phyloP scores from a whole-genome alignment of 768 basidiomycete genomes.

The Agrocybe chaxingu region DNA sequence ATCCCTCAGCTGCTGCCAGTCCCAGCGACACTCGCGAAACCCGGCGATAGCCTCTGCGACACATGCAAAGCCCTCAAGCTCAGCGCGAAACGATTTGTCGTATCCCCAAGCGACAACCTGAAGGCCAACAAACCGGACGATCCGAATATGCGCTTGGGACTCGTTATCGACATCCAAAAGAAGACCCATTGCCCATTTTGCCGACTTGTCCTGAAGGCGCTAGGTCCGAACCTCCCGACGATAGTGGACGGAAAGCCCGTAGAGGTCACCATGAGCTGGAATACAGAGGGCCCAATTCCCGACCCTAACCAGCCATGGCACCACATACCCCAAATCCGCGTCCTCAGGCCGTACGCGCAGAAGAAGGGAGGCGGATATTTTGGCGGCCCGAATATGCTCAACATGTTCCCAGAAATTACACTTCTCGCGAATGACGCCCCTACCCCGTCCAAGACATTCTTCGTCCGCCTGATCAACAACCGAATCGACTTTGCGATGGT shows the following conservation, averaged over 20 bases:
- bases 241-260: neutral
- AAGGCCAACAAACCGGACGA: neutral
- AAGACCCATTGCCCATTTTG: slow-evolving; percentile 8
- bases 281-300: neutral
- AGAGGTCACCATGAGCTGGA: slow-evolving; percentile 2
- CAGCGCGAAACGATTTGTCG: neutral
- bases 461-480: slow-evolving; percentile 1
- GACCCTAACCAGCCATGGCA: neutral
- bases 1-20: slow-evolving; percentile 3
- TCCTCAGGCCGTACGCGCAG: slow-evolving; percentile 1
- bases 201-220: slow-evolving; percentile 4
- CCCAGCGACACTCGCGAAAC: neutral
- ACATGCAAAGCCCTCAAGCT: slow-evolving; percentile 6
- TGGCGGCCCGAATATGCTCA: neutral
- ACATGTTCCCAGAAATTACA: slow-evolving; percentile 5
- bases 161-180: slow-evolving; percentile 1
- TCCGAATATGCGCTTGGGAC: neutral
- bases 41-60: slow-evolving; percentile 1
- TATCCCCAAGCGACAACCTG: neutral
- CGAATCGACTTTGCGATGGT: slow-evolving; percentile 9
- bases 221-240: neutral
- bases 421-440: slow-evolving; percentile 8
- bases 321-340: neutral
- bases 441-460: neutral
- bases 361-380: neutral